phyloP scores from a whole-genome alignment of 2,329 filamentous ascomycete species.

The Ustilaginoidea virens region DNA sequence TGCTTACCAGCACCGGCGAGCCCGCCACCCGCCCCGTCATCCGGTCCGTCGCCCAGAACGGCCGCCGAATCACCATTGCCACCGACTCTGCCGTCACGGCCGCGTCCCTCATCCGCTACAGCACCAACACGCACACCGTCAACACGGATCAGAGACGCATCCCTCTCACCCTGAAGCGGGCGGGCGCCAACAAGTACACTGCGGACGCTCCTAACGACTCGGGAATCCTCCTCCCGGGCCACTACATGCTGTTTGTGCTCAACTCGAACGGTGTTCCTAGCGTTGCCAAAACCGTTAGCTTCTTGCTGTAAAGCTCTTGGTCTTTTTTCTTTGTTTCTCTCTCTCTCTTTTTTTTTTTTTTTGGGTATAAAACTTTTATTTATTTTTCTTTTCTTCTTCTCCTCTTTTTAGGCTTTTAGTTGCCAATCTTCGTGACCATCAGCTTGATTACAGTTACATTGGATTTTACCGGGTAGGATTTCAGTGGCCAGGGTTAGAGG shows the following conservation, averaged over 20 bases:
- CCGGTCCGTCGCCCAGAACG: not conserved
- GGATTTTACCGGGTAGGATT: no score
- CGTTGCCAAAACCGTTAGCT: constrained; percentile 25
- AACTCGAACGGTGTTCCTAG: constrained; percentile 28
- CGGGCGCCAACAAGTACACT: constrained; percentile 17
- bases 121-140: constrained; percentile 36
- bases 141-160: constrained; percentile 43
- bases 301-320: not conserved
- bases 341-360: not conserved
- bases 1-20: constrained; percentile 29
- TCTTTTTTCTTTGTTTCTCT: not conserved
- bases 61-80: constrained; percentile 11
- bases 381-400: no score
- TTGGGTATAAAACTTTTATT: not conserved
- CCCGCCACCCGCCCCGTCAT: constrained; percentile 26
- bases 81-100: constrained; percentile 16
- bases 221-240: constrained; percentile 35
- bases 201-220: constrained; percentile 28
- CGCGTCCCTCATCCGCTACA: constrained; percentile 26
- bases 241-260: constrained; percentile 38
- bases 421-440: no score
- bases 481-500: no score
- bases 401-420: no score
- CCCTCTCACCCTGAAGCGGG: constrained; percentile 18
- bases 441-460: no score